phyloP scores from a whole-genome alignment of 331 rosid genomes.

The Rosa hybrid region DNA sequence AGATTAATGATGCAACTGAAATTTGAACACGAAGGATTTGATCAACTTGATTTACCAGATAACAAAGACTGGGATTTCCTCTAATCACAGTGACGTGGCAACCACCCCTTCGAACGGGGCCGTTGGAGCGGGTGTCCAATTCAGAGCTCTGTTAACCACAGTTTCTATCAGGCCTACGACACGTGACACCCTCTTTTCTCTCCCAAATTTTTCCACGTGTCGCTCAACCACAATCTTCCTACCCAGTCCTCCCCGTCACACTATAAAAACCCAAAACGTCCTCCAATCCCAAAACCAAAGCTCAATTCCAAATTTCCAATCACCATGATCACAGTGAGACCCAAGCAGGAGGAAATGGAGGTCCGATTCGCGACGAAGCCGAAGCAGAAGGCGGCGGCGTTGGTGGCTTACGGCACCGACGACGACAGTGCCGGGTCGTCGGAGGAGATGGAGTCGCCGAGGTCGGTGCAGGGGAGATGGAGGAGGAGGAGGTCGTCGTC shows the following conservation, averaged over 20 bases:
- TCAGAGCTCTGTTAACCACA: not conserved
- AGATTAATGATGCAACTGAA: not conserved
- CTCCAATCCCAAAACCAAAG: not conserved
- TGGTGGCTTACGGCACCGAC: slow-evolving; percentile 5
- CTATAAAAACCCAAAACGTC: not conserved
- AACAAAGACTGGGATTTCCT: not conserved
- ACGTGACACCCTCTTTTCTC: not conserved
- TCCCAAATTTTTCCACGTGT: not conserved
- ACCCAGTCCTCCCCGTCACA: not conserved
- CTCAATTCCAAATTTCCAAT: not conserved
- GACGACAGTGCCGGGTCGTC: slow-evolving; percentile 44
- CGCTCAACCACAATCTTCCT: not conserved
- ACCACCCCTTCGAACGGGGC: not conserved
- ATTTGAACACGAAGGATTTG: too few species aligned
- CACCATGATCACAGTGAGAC: slow-evolving; percentile 1
- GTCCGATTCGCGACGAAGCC: not conserved
- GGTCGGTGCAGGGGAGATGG: slow-evolving; percentile 33
- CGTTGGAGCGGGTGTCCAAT: not conserved
- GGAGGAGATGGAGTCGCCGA: slow-evolving; percentile 51
- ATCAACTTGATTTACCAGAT: not conserved
- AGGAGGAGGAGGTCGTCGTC: slow-evolving; percentile 34
- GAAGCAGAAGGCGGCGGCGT: not conserved
- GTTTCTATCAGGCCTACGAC: not conserved
- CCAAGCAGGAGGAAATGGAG: slow-evolving; percentile 1
- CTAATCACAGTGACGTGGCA: slow-evolving; percentile 19